Percentiles rank a stretch among this genome's conserved stretches.
These are phyloP conservation scores for Suillus occidentalis DNA, from an alignment of 768 basidiomycete genomes.

Conservation along the genomic window DNA sequence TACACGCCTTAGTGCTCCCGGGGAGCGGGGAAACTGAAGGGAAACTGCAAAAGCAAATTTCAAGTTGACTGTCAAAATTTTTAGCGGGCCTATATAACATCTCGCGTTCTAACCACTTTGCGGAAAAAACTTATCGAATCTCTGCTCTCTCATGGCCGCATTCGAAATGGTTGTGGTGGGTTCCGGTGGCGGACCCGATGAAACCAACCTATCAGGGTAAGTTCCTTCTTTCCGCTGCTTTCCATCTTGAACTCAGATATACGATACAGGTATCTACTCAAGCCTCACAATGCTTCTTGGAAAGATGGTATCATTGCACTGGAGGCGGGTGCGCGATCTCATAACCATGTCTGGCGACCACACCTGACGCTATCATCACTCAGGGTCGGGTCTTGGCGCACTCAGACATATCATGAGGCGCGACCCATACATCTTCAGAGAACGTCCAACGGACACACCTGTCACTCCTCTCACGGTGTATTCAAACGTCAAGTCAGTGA, in stretches of 20 bases:
- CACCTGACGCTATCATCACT: conserved; percentile 2
- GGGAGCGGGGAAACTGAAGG: conserved; percentile 4
- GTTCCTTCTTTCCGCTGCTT: conserved; percentile 30
- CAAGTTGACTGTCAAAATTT: conserved; percentile 7
- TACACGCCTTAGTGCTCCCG: conserved; percentile 12
- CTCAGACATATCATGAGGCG: conserved; percentile 57
- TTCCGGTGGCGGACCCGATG: conserved; percentile 86
- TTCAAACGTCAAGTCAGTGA: conserved; percentile 33
- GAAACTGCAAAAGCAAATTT: conserved; percentile 6
- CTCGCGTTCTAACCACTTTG: neutral
- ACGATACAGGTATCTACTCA: conserved; percentile 77
- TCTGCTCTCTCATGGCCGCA: conserved; percentile 35
- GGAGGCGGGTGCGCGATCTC: conserved; percentile 69
- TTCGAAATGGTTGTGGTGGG: conserved; percentile 82
- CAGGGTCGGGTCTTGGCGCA: conserved; percentile 87
- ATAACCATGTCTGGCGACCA: neutral
- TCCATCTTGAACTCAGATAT: conserved; percentile 8
- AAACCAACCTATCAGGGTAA: conserved; percentile 86
- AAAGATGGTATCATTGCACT: conserved; percentile 78
- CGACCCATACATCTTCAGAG: conserved; percentile 56
- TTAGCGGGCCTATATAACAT: conserved; percentile 10
- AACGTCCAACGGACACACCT: conserved; percentile 14
- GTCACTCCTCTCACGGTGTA: conserved; percentile 29
- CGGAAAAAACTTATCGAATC: neutral
- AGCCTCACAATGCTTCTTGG: conserved; percentile 67